A percentile compares a stretch with the other conserved stretches of the same genome.
phyloP scores from a whole-genome alignment of 164 flowering plant genomes.

The Hamamelis virginiana region DNA sequence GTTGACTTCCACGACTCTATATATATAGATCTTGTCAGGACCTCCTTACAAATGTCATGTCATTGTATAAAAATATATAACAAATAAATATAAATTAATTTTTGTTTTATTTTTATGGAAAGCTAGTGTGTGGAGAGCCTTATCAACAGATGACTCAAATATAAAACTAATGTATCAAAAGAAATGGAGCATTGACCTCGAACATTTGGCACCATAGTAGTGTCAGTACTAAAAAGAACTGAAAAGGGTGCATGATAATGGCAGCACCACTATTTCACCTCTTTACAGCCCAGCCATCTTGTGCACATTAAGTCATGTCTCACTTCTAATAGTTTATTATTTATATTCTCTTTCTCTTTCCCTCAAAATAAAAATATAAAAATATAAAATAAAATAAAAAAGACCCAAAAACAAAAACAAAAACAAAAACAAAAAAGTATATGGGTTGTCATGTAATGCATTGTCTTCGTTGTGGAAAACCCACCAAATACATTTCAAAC shows the following conservation, averaged over 20 bases:
- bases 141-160: slow-evolving; percentile 3
- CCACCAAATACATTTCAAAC: background rate
- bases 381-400: background rate
- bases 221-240: background rate
- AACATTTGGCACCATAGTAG: background rate
- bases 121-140: slow-evolving; percentile 12
- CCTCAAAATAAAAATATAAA: background rate
- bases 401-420: too few species aligned
- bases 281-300: slow-evolving; percentile 25
- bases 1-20: too few species aligned
- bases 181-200: background rate
- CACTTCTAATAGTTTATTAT: slow-evolving; percentile 22
- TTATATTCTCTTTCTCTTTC: background rate
- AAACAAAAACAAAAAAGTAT: background rate
- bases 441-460: background rate
- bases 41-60: too few species aligned
- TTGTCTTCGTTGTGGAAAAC: background rate
- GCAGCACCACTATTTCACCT: slow-evolving; percentile 19
- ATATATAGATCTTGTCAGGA: too few species aligned
- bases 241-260: slow-evolving; percentile 11
- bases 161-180: background rate
- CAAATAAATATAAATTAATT: too few species aligned
- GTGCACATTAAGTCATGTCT: slow-evolving; percentile 28
- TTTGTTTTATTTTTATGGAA: too few species aligned
- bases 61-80: too few species aligned